Evolutionary conservation across 441 rosid genomes (phyloP).

Genomic region (Euphorbia schlechtendalii): DNA sequence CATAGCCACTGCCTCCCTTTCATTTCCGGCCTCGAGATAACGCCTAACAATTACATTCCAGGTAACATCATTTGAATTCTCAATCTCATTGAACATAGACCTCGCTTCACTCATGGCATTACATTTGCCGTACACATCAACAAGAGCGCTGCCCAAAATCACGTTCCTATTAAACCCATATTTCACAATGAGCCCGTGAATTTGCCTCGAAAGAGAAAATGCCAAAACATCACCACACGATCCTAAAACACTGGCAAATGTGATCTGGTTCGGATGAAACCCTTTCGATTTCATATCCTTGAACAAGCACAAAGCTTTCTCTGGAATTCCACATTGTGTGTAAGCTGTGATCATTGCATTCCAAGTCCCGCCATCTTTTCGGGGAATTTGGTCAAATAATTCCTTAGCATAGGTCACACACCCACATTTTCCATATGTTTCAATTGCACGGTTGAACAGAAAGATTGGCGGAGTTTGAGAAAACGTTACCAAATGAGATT

Average conservation of each 20-base stretch:
- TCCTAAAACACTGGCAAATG: constrained; percentile 48
- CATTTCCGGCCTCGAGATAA: constrained; percentile 61
- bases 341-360: constrained; percentile 65
- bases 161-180: constrained; percentile 52
- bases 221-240: constrained; percentile 46
- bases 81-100: constrained; percentile 67
- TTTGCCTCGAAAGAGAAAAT: constrained; percentile 39
- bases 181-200: constrained; percentile 59
- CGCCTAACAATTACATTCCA: constrained; percentile 87
- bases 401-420: constrained; percentile 47
- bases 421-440: constrained; percentile 49
- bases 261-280: constrained; percentile 45
- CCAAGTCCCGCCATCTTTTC: constrained; percentile 85
- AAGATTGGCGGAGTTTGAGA: constrained; percentile 44
- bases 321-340: constrained; percentile 27
- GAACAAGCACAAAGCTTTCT: constrained; percentile 41
- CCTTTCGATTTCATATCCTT: constrained; percentile 46
- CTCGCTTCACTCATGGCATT: constrained; percentile 54
- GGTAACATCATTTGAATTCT: constrained; percentile 52
- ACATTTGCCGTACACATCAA: constrained; percentile 78
- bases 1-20: constrained; percentile 51
- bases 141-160: constrained; percentile 63
- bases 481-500: constrained; percentile 52
- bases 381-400: constrained; percentile 77
- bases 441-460: constrained; percentile 53